Evolutionary conservation across 2,329 filamentous ascomycete genomes (phyloP).

Genomic region (Paecilomyces dactylethromorphus): DNA sequence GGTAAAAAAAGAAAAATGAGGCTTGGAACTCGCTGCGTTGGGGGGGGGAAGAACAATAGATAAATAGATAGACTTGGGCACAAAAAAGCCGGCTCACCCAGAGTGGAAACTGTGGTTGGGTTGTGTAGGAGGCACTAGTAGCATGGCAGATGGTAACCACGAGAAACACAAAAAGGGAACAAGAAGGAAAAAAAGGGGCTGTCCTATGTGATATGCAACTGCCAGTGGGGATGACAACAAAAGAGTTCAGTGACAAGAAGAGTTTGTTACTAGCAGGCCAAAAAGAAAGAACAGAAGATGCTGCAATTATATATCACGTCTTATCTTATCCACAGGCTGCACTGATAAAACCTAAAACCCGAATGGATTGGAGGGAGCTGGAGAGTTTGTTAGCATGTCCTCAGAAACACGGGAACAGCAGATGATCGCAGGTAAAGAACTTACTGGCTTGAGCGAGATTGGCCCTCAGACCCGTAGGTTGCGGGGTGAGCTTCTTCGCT

Average conservation of each 20-base stretch:
- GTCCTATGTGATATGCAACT: conserved; percentile 2
- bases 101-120: background rate
- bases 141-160: background rate
- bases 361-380: conserved; percentile 66
- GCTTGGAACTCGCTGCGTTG: background rate
- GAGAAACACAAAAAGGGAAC: background rate
- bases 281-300: conserved; percentile 2
- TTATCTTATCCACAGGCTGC: conserved; percentile 11
- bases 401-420: conserved; percentile 8
- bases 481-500: conserved; percentile 70
- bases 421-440: conserved; percentile 38
- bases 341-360: conserved; percentile 48
- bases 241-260: conserved; percentile 14
- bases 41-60: background rate
- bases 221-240: conserved; percentile 7
- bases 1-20: background rate
- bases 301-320: conserved; percentile 18
- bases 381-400: conserved; percentile 8
- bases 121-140: background rate
- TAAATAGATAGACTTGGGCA: background rate
- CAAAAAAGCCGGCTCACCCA: background rate
- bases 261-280: conserved; percentile 16
- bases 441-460: conserved; percentile 94
- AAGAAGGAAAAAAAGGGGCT: background rate
- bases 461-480: conserved; percentile 81